phyloP scores from a whole-genome alignment of 306 rosid species.

The Cotoneaster glaucophyllus region DNA sequence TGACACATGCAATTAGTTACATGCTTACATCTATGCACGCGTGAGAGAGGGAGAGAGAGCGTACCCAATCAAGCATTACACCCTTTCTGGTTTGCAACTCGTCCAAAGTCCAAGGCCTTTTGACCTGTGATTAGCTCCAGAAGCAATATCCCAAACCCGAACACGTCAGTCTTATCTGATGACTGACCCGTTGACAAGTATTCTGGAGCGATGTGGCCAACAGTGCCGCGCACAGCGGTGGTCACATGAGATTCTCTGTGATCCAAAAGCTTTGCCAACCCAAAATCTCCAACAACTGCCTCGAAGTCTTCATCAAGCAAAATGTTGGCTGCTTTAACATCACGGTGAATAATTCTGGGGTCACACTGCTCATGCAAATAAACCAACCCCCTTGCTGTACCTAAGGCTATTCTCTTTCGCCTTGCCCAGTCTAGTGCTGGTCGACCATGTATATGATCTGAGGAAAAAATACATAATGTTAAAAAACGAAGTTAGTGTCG shows the following conservation, averaged over 20 bases:
- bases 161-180: slow-evolving; percentile 94
- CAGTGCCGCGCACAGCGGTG: slow-evolving; percentile 97
- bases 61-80: slow-evolving; percentile 97
- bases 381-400: slow-evolving; percentile 94
- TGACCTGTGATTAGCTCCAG: slow-evolving; percentile 95
- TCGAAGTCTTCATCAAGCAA: slow-evolving; percentile 92
- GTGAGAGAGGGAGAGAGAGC: neutral
- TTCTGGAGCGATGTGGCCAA: slow-evolving; percentile 97
- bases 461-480: slow-evolving; percentile 12
- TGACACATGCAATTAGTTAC: neutral
- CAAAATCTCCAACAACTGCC: slow-evolving; percentile 97
- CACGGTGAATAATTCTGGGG: slow-evolving; percentile 95
- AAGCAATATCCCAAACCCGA: slow-evolving; percentile 92
- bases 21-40: neutral
- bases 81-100: slow-evolving; percentile 94
- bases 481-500: neutral
- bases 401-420: slow-evolving; percentile 91
- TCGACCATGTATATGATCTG: slow-evolving; percentile 68
- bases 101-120: slow-evolving; percentile 92
- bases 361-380: slow-evolving; percentile 97
- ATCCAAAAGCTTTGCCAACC: slow-evolving; percentile 95
- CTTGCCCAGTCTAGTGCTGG: slow-evolving; percentile 88
- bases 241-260: slow-evolving; percentile 96
- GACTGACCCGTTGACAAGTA: slow-evolving; percentile 94
- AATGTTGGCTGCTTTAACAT: slow-evolving; percentile 95